These are phyloP conservation scores for Boletus sp. DNA, from an alignment of 1,284 basidiomycete genomes.

Conservation along the genomic window DNA sequence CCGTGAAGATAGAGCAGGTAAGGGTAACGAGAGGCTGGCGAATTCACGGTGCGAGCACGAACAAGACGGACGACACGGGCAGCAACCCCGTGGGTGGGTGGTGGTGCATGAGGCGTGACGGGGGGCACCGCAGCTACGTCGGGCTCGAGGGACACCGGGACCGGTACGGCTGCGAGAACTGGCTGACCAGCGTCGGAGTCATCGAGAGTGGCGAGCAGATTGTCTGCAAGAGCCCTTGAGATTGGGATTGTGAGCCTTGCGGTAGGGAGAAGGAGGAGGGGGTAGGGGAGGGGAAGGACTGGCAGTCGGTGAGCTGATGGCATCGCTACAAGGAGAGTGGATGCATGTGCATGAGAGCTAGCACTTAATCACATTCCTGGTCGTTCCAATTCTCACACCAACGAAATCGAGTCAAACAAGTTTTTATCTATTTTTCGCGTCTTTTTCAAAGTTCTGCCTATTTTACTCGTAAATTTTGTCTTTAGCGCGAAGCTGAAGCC, in stretches of 20 bases:
- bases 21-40: conserved; percentile 41
- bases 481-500: conserved; percentile 23
- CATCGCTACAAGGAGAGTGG: conserved; percentile 15
- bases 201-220: conserved; percentile 56
- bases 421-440: conserved; percentile 48
- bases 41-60: conserved; percentile 38
- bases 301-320: conserved; percentile 44
- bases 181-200: conserved; percentile 56
- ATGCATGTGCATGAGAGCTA: not conserved
- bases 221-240: conserved; percentile 51
- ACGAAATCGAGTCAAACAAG: not conserved
- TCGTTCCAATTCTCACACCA: not conserved
- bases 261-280: conserved; percentile 63
- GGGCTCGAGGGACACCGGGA: conserved; percentile 27
- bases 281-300: conserved; percentile 58
- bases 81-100: conserved; percentile 39
- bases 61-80: conserved; percentile 63
- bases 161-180: conserved; percentile 62
- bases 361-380: not conserved
- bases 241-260: conserved; percentile 62
- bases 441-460: conserved; percentile 57
- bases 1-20: conserved; percentile 67
- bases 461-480: conserved; percentile 37
- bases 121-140: conserved; percentile 13
- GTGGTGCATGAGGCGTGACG: conserved; percentile 3